These are phyloP conservation scores for Monosporascus sp. DNA, from an alignment of 2,329 filamentous ascomycete genomes.

Conservation along the genomic window DNA sequence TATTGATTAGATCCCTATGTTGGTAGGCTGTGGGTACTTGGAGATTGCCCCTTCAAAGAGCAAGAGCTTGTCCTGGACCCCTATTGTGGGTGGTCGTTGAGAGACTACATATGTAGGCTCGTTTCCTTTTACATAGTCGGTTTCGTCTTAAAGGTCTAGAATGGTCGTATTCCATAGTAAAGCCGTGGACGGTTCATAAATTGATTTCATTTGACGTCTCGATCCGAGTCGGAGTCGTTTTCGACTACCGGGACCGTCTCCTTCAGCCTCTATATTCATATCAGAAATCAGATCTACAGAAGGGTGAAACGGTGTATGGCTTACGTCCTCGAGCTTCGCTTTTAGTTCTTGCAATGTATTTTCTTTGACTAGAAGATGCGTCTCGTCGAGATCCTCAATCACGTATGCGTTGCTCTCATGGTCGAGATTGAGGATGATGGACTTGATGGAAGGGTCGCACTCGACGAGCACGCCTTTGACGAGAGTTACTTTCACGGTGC, in stretches of 20 bases:
- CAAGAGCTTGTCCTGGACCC: too few species aligned
- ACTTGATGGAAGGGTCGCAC: slow-evolving; percentile 83
- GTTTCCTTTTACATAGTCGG: background rate
- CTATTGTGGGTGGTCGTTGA: too few species aligned
- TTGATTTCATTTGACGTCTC: slow-evolving; percentile 24
- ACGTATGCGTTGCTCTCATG: slow-evolving; percentile 65
- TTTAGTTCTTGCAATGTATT: slow-evolving; percentile 66
- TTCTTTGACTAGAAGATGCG: slow-evolving; percentile 69
- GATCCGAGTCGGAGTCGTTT: slow-evolving; percentile 44
- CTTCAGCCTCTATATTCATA: slow-evolving; percentile 37
- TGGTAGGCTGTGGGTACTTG: too few species aligned
- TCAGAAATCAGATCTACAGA: slow-evolving; percentile 9
- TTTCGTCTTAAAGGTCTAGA: background rate
- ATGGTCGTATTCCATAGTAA: background rate
- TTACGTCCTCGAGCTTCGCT: slow-evolving; percentile 60
- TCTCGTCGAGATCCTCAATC: slow-evolving; percentile 74
- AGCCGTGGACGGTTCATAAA: background rate
- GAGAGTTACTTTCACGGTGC: slow-evolving; percentile 3
- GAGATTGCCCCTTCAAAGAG: too few species aligned
- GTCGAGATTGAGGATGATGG: slow-evolving; percentile 76
- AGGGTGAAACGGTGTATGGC: slow-evolving; percentile 18
- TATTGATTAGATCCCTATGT: too few species aligned
- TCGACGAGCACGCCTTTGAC: slow-evolving; percentile 64
- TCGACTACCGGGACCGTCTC: slow-evolving; percentile 47
- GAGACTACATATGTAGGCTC: background rate